phyloP scores from a whole-genome alignment of 2,329 filamentous ascomycete genomes.

The Sarocladiaceae sp. region DNA sequence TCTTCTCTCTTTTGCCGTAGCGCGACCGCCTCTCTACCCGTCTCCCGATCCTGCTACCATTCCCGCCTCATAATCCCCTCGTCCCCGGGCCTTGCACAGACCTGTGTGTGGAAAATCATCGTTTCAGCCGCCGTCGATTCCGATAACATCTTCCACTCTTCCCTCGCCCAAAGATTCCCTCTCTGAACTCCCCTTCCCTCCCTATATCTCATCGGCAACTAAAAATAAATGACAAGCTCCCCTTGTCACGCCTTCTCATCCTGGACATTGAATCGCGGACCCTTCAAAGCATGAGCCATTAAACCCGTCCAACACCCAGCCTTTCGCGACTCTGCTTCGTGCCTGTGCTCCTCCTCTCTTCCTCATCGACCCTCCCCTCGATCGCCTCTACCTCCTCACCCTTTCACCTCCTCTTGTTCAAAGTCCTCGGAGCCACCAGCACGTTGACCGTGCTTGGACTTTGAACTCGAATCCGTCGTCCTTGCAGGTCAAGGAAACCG shows the following conservation, averaged over 20 bases:
- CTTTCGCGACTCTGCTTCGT: slow-evolving; percentile 7
- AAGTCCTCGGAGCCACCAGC: not conserved
- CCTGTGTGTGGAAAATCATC: slow-evolving; percentile 7
- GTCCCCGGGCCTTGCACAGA: slow-evolving; percentile 4
- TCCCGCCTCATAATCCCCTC: slow-evolving; percentile 7
- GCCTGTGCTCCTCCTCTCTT: slow-evolving; percentile 2
- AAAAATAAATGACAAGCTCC: slow-evolving; percentile 2
- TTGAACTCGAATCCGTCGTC: not conserved
- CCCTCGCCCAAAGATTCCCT: not conserved
- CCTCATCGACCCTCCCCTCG: not conserved
- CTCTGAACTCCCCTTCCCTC: not conserved
- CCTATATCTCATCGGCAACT: not conserved
- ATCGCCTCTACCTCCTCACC: not conserved
- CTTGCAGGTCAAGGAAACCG: slow-evolving; percentile 8
- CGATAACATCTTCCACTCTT: not conserved
- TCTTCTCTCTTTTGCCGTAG: not conserved
- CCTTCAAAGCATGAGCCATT: slow-evolving; percentile 5
- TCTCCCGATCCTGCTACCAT: slow-evolving; percentile 1
- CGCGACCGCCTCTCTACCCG: not conserved
- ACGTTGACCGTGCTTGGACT: slow-evolving; percentile 7
- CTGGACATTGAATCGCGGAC: not conserved
- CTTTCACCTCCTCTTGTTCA: not conserved
- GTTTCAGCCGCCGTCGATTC: not conserved
- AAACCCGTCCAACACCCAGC: slow-evolving; percentile 4
- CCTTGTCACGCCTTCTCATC: not conserved